Evolutionary conservation across 1,284 basidiomycete genomes (phyloP).

Genomic region (Hortiboletus rubellus): DNA sequence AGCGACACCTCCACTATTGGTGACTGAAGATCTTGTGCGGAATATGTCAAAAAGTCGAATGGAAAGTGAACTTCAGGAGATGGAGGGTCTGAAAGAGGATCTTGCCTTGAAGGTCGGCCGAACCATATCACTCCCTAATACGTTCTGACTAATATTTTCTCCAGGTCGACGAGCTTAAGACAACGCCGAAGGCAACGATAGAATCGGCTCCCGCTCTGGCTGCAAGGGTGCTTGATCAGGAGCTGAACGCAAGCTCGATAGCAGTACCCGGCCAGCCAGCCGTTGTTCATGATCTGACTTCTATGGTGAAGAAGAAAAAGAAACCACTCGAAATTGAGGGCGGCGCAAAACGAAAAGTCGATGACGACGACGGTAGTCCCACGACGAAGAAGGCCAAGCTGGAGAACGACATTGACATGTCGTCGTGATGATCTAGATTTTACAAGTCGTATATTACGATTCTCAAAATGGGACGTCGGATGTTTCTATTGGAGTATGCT

Average conservation of each 20-base stretch:
- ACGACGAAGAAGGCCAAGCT: constrained; percentile 68
- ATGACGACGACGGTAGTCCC: constrained; percentile 51
- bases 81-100: constrained; percentile 74
- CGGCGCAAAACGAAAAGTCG: constrained; percentile 66
- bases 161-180: constrained; percentile 85
- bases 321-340: constrained; percentile 40
- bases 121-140: not conserved
- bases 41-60: constrained; percentile 67
- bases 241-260: constrained; percentile 48
- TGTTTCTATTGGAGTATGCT: constrained; percentile 61
- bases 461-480: constrained; percentile 45
- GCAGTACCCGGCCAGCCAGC: constrained; percentile 32
- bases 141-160: not conserved
- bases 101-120: constrained; percentile 71
- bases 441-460: not conserved
- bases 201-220: constrained; percentile 62
- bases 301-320: constrained; percentile 85
- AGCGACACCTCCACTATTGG: constrained; percentile 41
- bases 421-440: constrained; percentile 18
- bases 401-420: constrained; percentile 38
- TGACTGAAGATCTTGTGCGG: constrained; percentile 55
- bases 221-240: constrained; percentile 68
- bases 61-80: constrained; percentile 75
- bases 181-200: constrained; percentile 61
- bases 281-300: constrained; percentile 77